Evolutionary conservation across 306 rosid genomes (phyloP).

Genomic region (Prunus davidiana): DNA sequence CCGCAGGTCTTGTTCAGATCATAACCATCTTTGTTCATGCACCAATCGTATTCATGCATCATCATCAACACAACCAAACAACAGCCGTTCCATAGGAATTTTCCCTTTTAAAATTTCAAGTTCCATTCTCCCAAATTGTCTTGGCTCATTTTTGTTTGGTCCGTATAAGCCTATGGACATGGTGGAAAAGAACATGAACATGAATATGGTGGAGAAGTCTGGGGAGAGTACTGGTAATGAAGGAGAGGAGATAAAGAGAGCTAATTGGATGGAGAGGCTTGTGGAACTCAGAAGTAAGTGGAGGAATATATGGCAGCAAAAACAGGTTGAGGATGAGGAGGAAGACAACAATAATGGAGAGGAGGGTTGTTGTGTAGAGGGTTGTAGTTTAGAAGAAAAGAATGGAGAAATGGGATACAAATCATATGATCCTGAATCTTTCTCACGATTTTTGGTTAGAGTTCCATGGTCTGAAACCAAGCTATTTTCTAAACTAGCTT

Average conservation of each 20-base stretch:
- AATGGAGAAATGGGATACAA: constrained; percentile 25
- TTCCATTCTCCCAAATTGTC: constrained; percentile 46
- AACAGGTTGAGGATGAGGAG: constrained; percentile 25
- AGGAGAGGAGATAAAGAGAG: constrained; percentile 45
- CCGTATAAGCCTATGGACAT: constrained; percentile 37
- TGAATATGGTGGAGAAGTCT: constrained; percentile 6
- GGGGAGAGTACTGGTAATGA: constrained; percentile 13
- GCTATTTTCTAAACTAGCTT: constrained; percentile 61
- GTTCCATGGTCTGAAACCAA: constrained; percentile 70
- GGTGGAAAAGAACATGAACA: constrained; percentile 30
- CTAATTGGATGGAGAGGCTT: constrained; percentile 78
- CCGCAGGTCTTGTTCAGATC: constrained; percentile 46
- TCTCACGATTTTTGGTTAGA: constrained; percentile 54
- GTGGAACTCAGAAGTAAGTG: constrained; percentile 65
- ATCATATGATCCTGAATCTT: constrained; percentile 32
- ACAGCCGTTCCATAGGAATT: constrained; percentile 36
- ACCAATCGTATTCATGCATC: constrained; percentile 36
- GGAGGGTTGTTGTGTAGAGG: constrained; percentile 46
- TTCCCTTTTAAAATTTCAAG: constrained; percentile 49
- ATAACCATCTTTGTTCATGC: constrained; percentile 42
- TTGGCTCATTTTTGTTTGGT: constrained; percentile 52
- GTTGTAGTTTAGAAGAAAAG: constrained; percentile 40
- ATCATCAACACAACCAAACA: constrained; percentile 31
- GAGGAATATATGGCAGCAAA: constrained; percentile 40
- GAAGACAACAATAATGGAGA: constrained; percentile 43